Evolutionary conservation across 1,284 basidiomycete genomes (phyloP), one percentile per base, ranked within the genome.

Genomic region (Inonotus obliquus): DNA sequence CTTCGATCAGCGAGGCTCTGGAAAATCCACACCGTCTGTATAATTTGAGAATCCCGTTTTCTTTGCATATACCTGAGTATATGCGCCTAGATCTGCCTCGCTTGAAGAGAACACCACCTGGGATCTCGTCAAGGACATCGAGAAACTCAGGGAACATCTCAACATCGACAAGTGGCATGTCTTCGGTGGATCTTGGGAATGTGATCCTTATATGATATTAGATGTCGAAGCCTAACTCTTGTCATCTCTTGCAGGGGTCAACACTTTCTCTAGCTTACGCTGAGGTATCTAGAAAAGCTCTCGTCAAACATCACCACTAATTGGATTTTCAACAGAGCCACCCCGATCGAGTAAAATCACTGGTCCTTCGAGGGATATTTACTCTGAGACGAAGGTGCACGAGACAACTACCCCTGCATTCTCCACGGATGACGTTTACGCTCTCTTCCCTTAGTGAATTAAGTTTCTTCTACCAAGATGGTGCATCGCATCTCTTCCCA

Each of bases 21-120:
- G 95, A n/a, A 89, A 91, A 69, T 91, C 88, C 25, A 90, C 81
- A 0, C 94, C 94, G 82, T 91, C 70, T 67, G 83, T 76, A 63
- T 41, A n/a, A 41, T 14, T 14, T 29, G 37, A 10, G 17, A 13
- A 37, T 23, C 57, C 0, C 19, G 23, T 52, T 47, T 21, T n/a
- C 1, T n/a, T 21, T 47, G 23, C 48, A 4, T 10, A 45, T 32
- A n/a, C 23, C 27, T 57, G 14, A 39, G 13, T 57, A 48, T 58
- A 21, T n/a, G 37, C 32, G 39, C 65, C 11, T 65, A 91, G 89
- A 71, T 81, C 76, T 51, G 92, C 93, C 10, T 89, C 78, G 39
- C 74, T 91, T 1, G 86, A 91, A 66, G 87, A 94, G 65, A 98
- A 98, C 74, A 97, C 93, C 2, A 98, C 95, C 0, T 96, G 93